Evolutionary conservation across 768 basidiomycete species (phyloP).

Genomic region (Rhodotorula paludigena): DNA sequence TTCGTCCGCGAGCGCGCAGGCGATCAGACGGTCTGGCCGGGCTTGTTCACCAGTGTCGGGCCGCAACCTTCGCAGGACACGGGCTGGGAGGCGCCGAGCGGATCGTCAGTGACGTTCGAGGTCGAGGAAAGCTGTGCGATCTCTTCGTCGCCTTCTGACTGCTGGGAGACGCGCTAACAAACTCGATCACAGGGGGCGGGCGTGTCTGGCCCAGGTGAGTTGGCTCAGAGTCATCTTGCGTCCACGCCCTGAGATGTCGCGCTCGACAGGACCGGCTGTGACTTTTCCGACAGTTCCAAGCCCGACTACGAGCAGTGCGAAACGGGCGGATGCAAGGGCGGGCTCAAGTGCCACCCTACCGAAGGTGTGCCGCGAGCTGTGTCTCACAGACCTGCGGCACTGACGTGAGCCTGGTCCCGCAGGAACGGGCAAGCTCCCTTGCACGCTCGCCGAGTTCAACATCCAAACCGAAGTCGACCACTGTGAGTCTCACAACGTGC

Average conservation of each 20-base stretch:
- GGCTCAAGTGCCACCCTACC: not conserved
- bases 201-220: not conserved
- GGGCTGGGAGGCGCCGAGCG: conserved; percentile 21
- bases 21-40: conserved; percentile 18
- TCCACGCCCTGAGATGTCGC: not conserved
- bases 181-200: not conserved
- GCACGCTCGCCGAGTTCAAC: conserved; percentile 18
- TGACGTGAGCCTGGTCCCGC: not conserved
- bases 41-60: conserved; percentile 9
- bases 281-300: conserved; percentile 1
- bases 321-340: not conserved
- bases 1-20: not conserved
- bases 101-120: conserved; percentile 6
- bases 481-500: not conserved
- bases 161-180: too few relatives aligned
- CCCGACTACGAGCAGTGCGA: conserved; percentile 7
- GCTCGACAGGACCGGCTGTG: conserved; percentile 4
- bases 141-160: too few relatives aligned
- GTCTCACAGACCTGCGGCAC: too few relatives aligned
- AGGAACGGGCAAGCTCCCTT: conserved; percentile 7
- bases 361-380: too few relatives aligned
- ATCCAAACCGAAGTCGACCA: conserved; percentile 5
- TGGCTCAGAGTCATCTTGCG: not conserved
- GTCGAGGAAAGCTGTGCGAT: conserved; percentile 22
- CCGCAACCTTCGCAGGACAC: conserved; percentile 4